Base-by-base conservation (phyloP, 352 stramenopile genomes). In the Blastocystis sp. region DNA sequence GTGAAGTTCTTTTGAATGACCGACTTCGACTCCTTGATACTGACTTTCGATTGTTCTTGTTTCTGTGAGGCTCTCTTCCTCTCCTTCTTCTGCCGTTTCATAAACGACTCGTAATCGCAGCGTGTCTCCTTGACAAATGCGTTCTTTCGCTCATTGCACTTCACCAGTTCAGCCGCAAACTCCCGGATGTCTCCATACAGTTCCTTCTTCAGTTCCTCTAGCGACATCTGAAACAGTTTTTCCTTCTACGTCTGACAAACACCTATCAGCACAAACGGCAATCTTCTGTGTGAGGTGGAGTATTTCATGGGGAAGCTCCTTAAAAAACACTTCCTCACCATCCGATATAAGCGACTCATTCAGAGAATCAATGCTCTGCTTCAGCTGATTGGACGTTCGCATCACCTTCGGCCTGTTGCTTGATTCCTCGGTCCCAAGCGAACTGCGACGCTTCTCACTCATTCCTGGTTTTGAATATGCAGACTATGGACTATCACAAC, bases 61-160 rank as follows among this genome's bases (percentile, higher is more conserved):
- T 78, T 59, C 29, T 36, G 44, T 24, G 11, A 32, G 4, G 24
- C 18, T 32, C n/a, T 44, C 65, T 77, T 77, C 42, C 34, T 84
- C 14, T 40, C 4, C 73, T 84, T 84, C 73, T 84, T 84, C 21
- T 72, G 44, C 32, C 6, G n/a, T 63, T 84, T 84, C 48, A 42
- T 34, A 29, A 29, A 75, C n/a, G 64, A 32, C 0, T 84, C 49
- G 27, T 51, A 84, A 44, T 40, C 24, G 4, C 48, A 38, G 18
- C 61, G 21, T 24, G 36, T 64, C 32, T 69, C 49, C 36, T 63
- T 72, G 21, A 75, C 48, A 56, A 46, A 71, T 24, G 24, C 46
- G 38, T 84, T 67, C 24, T 64, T 64, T 27, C 48, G 40, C 2
- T 84, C 49, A 51, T 42, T 84, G 4, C 32, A 56, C 27, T 78